Conservation (phyloP, 2,329 filamentous ascomycete species). For the Endoconidiophora polonica region DNA sequence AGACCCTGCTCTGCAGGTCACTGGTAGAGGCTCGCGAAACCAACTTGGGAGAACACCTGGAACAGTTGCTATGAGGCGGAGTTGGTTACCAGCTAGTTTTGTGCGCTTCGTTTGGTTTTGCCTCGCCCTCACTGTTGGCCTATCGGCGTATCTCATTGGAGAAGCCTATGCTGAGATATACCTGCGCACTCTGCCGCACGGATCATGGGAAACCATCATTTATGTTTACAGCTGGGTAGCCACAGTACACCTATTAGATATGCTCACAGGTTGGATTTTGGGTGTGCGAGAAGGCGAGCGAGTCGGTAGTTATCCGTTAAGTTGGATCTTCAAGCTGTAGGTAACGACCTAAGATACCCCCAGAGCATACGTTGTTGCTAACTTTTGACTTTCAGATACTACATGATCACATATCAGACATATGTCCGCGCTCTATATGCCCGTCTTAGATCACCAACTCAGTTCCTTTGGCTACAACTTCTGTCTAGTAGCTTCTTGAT, state of each 20-base stretch:
- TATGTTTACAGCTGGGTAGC: slow-evolving; percentile 57
- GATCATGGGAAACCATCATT: slow-evolving; percentile 47
- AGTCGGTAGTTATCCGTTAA: slow-evolving; percentile 52
- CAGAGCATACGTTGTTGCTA: not conserved
- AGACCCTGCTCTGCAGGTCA: slow-evolving; percentile 14
- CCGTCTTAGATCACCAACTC: slow-evolving; percentile 44
- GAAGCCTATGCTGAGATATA: slow-evolving; percentile 56
- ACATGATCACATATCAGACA: slow-evolving; percentile 53
- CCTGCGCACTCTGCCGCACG: slow-evolving; percentile 47
- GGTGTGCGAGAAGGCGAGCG: slow-evolving; percentile 48
- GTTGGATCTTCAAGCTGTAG: slow-evolving; percentile 54
- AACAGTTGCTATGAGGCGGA: slow-evolving; percentile 28
- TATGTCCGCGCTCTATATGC: slow-evolving; percentile 55
- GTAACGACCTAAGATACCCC: slow-evolving; percentile 16
- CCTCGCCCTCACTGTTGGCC: slow-evolving; percentile 41
- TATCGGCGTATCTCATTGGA: slow-evolving; percentile 50
- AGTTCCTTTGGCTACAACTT: slow-evolving; percentile 49
- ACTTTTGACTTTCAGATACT: slow-evolving; percentile 31
- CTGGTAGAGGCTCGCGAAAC: not conserved
- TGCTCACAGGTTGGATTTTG: slow-evolving; percentile 48
- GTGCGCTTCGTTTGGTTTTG: slow-evolving; percentile 56
- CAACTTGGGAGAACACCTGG: slow-evolving; percentile 9
- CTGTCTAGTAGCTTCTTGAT: slow-evolving; percentile 47
- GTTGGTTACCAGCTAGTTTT: slow-evolving; percentile 49
- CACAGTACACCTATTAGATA: slow-evolving; percentile 48